These are phyloP conservation scores for Boletus pseudopeckii DNA, from an alignment of 768 basidiomycete genomes.

Conservation along the genomic window DNA sequence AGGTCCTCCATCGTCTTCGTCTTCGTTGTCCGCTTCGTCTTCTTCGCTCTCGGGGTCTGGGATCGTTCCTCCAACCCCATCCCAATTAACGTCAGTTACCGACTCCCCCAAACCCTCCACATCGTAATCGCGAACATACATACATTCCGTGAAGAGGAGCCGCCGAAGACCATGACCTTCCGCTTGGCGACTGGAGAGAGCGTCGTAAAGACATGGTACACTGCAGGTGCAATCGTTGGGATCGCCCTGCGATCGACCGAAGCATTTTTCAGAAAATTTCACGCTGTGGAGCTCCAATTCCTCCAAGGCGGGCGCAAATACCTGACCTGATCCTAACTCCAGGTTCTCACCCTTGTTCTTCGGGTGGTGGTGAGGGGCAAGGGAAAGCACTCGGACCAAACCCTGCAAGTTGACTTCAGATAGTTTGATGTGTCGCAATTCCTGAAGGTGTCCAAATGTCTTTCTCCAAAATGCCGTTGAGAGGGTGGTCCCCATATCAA, in stretches of 20 bases:
- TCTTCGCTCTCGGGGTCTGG: background rate
- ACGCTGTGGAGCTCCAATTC: slow-evolving; percentile 8
- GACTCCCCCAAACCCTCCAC: slow-evolving; percentile 1
- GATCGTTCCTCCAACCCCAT: slow-evolving; percentile 4
- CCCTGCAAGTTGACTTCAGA: slow-evolving; percentile 4
- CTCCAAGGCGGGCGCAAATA: slow-evolving; percentile 17
- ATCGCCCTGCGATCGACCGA: background rate
- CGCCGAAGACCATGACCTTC: slow-evolving; percentile 9
- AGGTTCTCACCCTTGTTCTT: background rate
- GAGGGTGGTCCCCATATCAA: slow-evolving; percentile 6
- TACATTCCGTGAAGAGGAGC: slow-evolving; percentile 13
- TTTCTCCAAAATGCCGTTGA: slow-evolving; percentile 16
- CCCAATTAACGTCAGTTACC: slow-evolving; percentile 18
- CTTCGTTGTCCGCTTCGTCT: background rate
- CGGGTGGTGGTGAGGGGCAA: background rate
- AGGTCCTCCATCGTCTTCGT: background rate
- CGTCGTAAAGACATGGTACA: slow-evolving; percentile 13
- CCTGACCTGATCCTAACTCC: background rate
- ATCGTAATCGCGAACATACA: slow-evolving; percentile 2
- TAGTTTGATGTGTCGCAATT: slow-evolving; percentile 12
- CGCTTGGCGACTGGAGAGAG: slow-evolving; percentile 11
- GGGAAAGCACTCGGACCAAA: slow-evolving; percentile 8
- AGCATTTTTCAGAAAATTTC: slow-evolving; percentile 10
- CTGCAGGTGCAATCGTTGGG: slow-evolving; percentile 4
- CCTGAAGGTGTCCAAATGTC: slow-evolving; percentile 14